These are phyloP conservation scores for Coemansia sp. DNA, from an alignment of 192 early-diverging fungal genomes.

Conservation along the genomic window DNA sequence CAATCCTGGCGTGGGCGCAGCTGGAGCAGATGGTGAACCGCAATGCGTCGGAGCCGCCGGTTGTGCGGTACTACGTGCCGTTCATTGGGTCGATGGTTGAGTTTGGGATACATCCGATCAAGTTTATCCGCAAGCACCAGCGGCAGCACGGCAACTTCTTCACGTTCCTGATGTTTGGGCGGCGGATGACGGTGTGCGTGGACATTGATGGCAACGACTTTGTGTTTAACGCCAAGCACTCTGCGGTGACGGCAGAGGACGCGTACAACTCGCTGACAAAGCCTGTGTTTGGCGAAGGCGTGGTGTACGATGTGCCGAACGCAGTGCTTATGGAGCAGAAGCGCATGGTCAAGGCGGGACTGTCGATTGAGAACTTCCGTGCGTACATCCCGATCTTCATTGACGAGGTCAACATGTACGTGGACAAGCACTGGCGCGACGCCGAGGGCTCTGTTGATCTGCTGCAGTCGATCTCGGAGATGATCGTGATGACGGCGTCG, in stretches of 20 bases:
- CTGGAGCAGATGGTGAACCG: slow-evolving; percentile 42
- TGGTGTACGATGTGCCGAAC: slow-evolving; percentile 96
- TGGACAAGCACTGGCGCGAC: slow-evolving; percentile 65
- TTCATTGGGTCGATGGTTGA: slow-evolving; percentile 83
- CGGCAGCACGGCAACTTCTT: slow-evolving; percentile 86
- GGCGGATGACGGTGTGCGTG: slow-evolving; percentile 84
- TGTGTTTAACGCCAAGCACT: slow-evolving; percentile 90
- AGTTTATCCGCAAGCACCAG: slow-evolving; percentile 81
- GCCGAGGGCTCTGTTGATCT: slow-evolving; percentile 64
- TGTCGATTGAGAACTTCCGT: slow-evolving; percentile 84
- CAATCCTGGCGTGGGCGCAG: slow-evolving; percentile 49
- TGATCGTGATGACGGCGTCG: slow-evolving; percentile 94
- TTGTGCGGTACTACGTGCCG: slow-evolving; percentile 78
- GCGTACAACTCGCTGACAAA: slow-evolving; percentile 92
- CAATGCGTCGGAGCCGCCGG: slow-evolving; percentile 65
- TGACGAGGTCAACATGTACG: slow-evolving; percentile 78
- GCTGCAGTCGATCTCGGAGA: slow-evolving; percentile 79
- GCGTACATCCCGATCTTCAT: slow-evolving; percentile 85
- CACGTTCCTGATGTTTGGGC: slow-evolving; percentile 92
- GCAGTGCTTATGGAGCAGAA: slow-evolving; percentile 97
- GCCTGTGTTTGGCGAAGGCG: slow-evolving; percentile 91
- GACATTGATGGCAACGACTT: slow-evolving; percentile 95
- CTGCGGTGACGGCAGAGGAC: slow-evolving; percentile 85
- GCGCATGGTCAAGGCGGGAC: slow-evolving; percentile 93
- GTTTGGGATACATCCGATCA: slow-evolving; percentile 89